Percentiles rank a stretch among this genome's conserved stretches.
phyloP scores from a whole-genome alignment of 2,329 filamentous ascomycete species.

The Talaromyces rugulosus region DNA sequence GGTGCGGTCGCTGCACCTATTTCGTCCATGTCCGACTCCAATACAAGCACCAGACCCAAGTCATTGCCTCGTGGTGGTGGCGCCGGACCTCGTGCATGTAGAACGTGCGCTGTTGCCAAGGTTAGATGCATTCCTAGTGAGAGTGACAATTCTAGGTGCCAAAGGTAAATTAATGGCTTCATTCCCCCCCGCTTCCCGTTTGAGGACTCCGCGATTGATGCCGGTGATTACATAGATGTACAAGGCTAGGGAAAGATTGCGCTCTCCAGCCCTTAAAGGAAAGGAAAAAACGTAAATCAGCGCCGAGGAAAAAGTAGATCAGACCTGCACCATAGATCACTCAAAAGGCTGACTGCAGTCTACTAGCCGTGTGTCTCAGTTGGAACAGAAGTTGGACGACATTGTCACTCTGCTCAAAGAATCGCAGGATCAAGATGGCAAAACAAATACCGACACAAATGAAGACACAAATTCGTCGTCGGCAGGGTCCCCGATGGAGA shows the following conservation, averaged over 20 bases:
- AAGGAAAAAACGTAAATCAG: constrained; percentile 1
- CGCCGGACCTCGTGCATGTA: constrained; percentile 8
- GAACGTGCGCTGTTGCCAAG: constrained; percentile 12
- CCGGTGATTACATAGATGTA: constrained; percentile 5
- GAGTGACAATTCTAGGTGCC: constrained; percentile 1
- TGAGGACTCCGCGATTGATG: not conserved
- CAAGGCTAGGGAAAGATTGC: constrained; percentile 12
- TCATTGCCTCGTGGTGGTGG: not conserved
- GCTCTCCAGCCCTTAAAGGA: constrained; percentile 1
- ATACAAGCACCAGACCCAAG: not conserved
- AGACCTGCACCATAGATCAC: not conserved
- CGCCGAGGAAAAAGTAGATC: constrained; percentile 1
- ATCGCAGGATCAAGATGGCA: constrained; percentile 7
- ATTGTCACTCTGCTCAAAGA: constrained; percentile 9
- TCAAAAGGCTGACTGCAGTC: constrained; percentile 3
- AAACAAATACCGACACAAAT: not conserved
- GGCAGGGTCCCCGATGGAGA: not conserved
- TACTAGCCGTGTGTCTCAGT: constrained; percentile 11
- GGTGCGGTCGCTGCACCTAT: not conserved
- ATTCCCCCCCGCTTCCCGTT: not conserved
- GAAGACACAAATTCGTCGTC: not conserved
- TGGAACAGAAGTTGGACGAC: constrained; percentile 12
- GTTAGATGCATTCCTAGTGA: constrained; percentile 8
- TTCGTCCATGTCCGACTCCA: not conserved
- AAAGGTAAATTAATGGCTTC: constrained; percentile 4